Base-by-base conservation (phyloP, 257 asterid genomes). In the Ilex asprella region DNA sequence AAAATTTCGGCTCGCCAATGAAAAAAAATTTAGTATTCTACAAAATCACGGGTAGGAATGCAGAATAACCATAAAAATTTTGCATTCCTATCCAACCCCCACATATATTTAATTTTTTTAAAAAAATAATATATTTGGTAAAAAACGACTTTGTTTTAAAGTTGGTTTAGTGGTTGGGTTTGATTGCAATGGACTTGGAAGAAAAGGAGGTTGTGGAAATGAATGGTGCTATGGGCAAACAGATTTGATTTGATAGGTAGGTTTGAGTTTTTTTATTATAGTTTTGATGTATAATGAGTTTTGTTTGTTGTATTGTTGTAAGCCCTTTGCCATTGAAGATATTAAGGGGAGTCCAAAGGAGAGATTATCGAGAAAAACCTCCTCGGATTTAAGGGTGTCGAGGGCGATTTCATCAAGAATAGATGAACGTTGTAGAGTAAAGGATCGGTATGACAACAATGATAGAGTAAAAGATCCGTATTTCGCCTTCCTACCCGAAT, bases 231-330 rank as follows among this genome's bases (percentile, higher is more conserved):
- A 39, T 65, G 43, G 60, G 69, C 56, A 66, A 46, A 68, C 56
- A 54, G 55, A 57, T 65, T 65, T 70, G 78, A 67, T 78, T 70
- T 65, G 71, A 80, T 59, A 73, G 75, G 70, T 78, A 75, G 73
- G 61, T 74, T 64, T 82, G 27, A 30, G 78, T 47, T 69, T 21
- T 44, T 56, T 21, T 1, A 21, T 21, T 21, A 21, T 21, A 21
- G 27, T 21, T 67, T 67, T 56, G 67, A 47, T 31, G 72, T 79
- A 66, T 41, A 77, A 90, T 90, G 97, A 96, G 97, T 30, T 73
- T 86, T 82, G 65, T 61, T 67, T 90, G 88, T 72, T 80, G 96
- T 71, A 90, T 67, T 90, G 88, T 72, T 80, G 96, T 71, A 90
- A 87, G 73, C 86, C 92, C 62, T 76, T 82, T 76, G 88, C 95